Percentiles rank a stretch among this genome's conserved stretches.
Conservation (phyloP, 768 basidiomycete genomes). For the Termitomyces heimii region DNA sequence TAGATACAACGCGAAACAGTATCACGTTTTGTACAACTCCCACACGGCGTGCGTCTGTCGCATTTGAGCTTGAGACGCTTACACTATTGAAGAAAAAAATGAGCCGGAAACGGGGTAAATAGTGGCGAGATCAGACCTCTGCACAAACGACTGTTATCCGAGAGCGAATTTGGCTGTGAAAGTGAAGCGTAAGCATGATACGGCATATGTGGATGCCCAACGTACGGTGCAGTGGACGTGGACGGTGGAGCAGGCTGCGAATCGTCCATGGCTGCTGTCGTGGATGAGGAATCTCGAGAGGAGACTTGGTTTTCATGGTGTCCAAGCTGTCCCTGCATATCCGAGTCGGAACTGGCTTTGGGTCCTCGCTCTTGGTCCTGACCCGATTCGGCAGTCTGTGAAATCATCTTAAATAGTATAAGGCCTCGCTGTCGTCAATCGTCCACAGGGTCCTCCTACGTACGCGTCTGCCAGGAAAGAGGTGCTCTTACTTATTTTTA, state of each 20-base stretch:
- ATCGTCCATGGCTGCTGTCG: constrained; percentile 15
- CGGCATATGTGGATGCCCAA: background rate
- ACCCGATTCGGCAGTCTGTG: constrained; percentile 11
- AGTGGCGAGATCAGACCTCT: constrained; percentile 40
- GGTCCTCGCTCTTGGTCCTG: constrained; percentile 7
- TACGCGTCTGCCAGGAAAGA: constrained; percentile 1
- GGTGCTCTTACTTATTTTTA: constrained; percentile 10
- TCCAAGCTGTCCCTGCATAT: constrained; percentile 10
- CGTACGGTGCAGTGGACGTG: constrained; percentile 16
- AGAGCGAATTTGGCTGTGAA: constrained; percentile 59
- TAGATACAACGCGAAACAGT: constrained; percentile 69
- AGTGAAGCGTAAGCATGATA: background rate
- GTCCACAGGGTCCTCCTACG: constrained; percentile 2
- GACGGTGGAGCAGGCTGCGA: constrained; percentile 4
- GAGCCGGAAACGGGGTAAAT: constrained; percentile 4
- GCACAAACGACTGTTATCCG: constrained; percentile 78
- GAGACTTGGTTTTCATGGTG: constrained; percentile 13
- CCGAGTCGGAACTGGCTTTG: constrained; percentile 13
- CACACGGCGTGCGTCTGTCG: constrained; percentile 73
- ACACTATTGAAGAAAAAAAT: constrained; percentile 45
- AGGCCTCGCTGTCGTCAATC: constrained; percentile 3
- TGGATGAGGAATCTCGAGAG: constrained; percentile 4
- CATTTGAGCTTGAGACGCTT: constrained; percentile 86
- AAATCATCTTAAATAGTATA: constrained; percentile 5
- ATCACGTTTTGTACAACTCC: constrained; percentile 74